Percentiles rank a stretch among this genome's conserved stretches.
phyloP scores from a whole-genome alignment of 805 yeast species.

The Spathaspora sp. region DNA sequence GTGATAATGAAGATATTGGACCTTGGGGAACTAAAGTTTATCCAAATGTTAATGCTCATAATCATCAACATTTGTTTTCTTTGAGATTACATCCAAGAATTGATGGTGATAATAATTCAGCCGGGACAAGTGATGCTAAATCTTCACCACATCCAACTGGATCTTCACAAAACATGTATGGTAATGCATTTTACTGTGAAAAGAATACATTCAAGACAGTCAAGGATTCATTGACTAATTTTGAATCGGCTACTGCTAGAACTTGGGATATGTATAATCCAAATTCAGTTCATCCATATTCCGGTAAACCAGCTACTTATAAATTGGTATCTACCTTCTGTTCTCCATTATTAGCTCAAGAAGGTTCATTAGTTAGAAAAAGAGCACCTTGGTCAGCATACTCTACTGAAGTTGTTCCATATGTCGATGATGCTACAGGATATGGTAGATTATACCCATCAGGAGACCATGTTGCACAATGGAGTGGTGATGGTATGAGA shows the following conservation, averaged over 20 bases:
- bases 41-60: constrained; percentile 79
- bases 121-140: constrained; percentile 61
- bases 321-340: constrained; percentile 74
- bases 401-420: constrained; percentile 67
- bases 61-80: constrained; percentile 81
- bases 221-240: constrained; percentile 60
- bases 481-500: constrained; percentile 64
- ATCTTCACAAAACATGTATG: constrained; percentile 67
- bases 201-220: constrained; percentile 67
- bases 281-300: constrained; percentile 57
- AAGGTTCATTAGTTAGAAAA: constrained; percentile 69
- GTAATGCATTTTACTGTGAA: constrained; percentile 70
- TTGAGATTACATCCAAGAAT: constrained; percentile 76
- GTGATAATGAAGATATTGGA: constrained; percentile 60
- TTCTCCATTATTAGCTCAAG: constrained; percentile 70
- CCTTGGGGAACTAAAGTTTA: constrained; percentile 82
- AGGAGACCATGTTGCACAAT: constrained; percentile 73
- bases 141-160: constrained; percentile 60
- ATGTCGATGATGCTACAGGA: constrained; percentile 48
- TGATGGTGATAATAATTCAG: constrained; percentile 78
- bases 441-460: constrained; percentile 73
- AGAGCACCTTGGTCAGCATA: constrained; percentile 81
- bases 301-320: constrained; percentile 73
- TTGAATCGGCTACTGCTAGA: constrained; percentile 60
- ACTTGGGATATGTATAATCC: constrained; percentile 81